Base-by-base conservation (phyloP, 352 stramenopile species). In the Globisporangium apiculatum region DNA sequence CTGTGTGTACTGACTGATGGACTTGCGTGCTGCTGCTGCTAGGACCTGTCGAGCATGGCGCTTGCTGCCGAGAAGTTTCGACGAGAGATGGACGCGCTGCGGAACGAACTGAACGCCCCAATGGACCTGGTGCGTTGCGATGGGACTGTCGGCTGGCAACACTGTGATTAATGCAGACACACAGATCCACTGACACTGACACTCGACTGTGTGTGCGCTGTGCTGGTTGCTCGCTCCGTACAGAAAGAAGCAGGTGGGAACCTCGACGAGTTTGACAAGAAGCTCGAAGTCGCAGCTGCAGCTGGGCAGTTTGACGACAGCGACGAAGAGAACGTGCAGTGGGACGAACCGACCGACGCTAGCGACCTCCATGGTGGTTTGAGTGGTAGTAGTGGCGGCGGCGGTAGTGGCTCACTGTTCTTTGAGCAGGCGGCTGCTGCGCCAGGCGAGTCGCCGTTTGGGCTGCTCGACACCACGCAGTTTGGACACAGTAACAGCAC, bases 221-320 rank as follows among this genome's bases (percentile, higher is more conserved):
- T 10, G 54, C 15, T 58, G 35, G 41, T 66, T 37, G 11, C 42
- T 59, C 45, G n/a, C 18, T 7, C 41, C 4, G n/a, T 15, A 36
- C 56, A 83, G 73, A 63, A 83, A 46, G 65, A 71, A 42, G 72
- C 73, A 18, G 67, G 77, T 45, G 68, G 76, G 17, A 68, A 91
- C 47, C 67, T 91, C 72, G 82, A 91, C 60, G 72, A 70, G 4
- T 90, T 91, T 51, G 82, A 91, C 61, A 73, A 91, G 63, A 91
- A 91, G 51, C 69, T 91, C 35, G 82, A 91, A 58, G 65, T 83
- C 53, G 82, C 80, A 24, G 82, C 75, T 5, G 79, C 78, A 24
- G 70, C 77, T 15, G 82, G 81, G 6, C 84, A 94, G 53, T 94
- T 94, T 68, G 84, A 91, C 10, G 84, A 94, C 56, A 92, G 82